phyloP scores from a whole-genome alignment of 257 asterid species.

The Mentha longifolia region DNA sequence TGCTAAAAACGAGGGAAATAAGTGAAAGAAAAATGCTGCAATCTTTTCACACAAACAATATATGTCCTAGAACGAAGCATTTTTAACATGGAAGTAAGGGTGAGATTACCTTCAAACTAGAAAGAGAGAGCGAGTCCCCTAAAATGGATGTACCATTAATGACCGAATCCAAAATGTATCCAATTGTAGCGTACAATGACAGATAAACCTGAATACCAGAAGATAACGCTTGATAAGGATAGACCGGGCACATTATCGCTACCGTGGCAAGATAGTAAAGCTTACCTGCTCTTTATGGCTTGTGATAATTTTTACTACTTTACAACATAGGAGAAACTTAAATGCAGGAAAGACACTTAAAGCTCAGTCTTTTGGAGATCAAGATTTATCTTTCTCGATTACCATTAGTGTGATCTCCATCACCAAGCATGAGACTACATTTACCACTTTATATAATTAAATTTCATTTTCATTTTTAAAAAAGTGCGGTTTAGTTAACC shows the following conservation, averaged over 20 bases:
- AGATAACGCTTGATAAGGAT: slow-evolving; percentile 17
- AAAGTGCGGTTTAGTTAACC: not conserved
- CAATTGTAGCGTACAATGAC: slow-evolving; percentile 80
- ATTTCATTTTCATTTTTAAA: not conserved
- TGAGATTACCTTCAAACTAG: slow-evolving; percentile 77
- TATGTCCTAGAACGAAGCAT: not conserved
- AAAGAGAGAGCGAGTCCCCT: slow-evolving; percentile 63
- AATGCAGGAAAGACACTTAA: slow-evolving; percentile 1
- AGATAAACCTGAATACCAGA: slow-evolving; percentile 72
- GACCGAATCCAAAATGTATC: slow-evolving; percentile 61
- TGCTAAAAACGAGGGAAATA: not conserved
- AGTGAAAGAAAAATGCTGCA: not conserved
- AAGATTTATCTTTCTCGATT: not conserved
- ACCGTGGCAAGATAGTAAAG: slow-evolving; percentile 3
- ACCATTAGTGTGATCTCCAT: slow-evolving; percentile 11
- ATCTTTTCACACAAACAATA: not conserved
- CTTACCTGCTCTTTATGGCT: not conserved
- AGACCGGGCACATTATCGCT: slow-evolving; percentile 9
- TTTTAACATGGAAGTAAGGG: not conserved
- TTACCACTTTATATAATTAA: not conserved
- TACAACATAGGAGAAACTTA: not conserved
- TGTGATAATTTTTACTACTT: not conserved
- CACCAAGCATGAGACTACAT: slow-evolving; percentile 12
- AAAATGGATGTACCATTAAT: slow-evolving; percentile 44
- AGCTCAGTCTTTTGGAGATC: slow-evolving; percentile 7